Conservation (phyloP, 2,329 filamentous ascomycete species). For the Ambrosiella beaveri region DNA sequence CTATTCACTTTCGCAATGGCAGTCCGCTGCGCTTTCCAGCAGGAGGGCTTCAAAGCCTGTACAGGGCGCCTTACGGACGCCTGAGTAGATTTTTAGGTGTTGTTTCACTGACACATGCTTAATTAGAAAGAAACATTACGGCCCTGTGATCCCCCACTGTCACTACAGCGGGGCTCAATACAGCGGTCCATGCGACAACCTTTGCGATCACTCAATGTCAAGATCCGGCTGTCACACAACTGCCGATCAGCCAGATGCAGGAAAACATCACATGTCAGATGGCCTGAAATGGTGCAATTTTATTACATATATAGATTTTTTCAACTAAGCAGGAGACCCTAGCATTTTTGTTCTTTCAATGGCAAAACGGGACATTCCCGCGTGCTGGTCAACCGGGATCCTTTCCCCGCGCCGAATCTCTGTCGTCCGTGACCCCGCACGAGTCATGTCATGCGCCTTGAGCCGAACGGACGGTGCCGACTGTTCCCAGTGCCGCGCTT, state of each 20-base stretch:
- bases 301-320: background rate
- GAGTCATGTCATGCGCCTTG: slow-evolving; percentile 1
- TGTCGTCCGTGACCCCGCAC: slow-evolving; percentile 6
- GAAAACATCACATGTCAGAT: background rate
- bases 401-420: slow-evolving; percentile 7
- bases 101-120: no score
- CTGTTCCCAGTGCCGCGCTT: slow-evolving; percentile 51
- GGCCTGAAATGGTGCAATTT: background rate
- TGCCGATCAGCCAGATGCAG: background rate
- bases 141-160: no score
- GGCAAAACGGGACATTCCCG: slow-evolving; percentile 9
- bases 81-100: no score
- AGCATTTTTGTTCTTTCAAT: slow-evolving; percentile 3
- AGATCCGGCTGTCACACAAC: background rate
- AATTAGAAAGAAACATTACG: no score
- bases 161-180: background rate
- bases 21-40: background rate
- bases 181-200: background rate
- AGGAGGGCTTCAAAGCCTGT: no score
- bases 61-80: no score
- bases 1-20: background rate
- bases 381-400: slow-evolving; percentile 7
- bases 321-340: background rate
- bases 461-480: slow-evolving; percentile 4
- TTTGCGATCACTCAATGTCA: background rate